phyloP scores from a whole-genome alignment of 2,329 filamentous ascomycete genomes.

The Paraconiothyrium brasiliense region DNA sequence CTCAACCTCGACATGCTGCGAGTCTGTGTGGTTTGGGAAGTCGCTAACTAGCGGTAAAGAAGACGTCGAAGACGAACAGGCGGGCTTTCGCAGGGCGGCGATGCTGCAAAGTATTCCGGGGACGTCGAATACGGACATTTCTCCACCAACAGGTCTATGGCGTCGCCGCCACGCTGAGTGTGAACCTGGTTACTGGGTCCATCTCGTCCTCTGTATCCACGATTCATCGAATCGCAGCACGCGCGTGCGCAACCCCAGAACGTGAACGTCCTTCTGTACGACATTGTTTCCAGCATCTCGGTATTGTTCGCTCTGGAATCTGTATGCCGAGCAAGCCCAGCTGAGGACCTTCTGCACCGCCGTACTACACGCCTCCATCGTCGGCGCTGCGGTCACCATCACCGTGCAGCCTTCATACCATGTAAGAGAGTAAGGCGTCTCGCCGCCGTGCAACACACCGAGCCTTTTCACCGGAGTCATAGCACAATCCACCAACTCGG shows the following conservation, averaged over 20 bases:
- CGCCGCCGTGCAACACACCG: slow-evolving; percentile 8
- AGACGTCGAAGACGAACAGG: neutral
- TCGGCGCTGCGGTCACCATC: slow-evolving; percentile 8
- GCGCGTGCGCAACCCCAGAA: slow-evolving; percentile 10
- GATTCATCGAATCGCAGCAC: slow-evolving; percentile 7
- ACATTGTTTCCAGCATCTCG: slow-evolving; percentile 1
- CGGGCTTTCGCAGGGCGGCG: neutral
- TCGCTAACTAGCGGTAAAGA: neutral
- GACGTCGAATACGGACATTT: neutral
- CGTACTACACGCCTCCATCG: slow-evolving; percentile 10
- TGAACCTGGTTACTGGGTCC: slow-evolving; percentile 11
- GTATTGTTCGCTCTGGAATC: neutral
- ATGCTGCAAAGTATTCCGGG: neutral
- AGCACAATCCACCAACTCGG: neutral
- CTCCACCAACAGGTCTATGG: slow-evolving; percentile 10
- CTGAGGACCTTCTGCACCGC: slow-evolving; percentile 1
- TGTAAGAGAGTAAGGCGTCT: neutral
- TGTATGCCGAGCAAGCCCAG: slow-evolving; percentile 6
- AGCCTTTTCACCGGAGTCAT: neutral
- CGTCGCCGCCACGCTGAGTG: slow-evolving; percentile 9
- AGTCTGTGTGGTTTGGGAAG: slow-evolving; percentile 2
- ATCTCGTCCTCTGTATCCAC: neutral
- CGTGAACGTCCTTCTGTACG: slow-evolving; percentile 3
- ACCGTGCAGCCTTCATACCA: neutral
- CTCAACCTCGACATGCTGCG: neutral